Conservation (phyloP, 208 protist species). For the Wallacemonas sp. region DNA sequence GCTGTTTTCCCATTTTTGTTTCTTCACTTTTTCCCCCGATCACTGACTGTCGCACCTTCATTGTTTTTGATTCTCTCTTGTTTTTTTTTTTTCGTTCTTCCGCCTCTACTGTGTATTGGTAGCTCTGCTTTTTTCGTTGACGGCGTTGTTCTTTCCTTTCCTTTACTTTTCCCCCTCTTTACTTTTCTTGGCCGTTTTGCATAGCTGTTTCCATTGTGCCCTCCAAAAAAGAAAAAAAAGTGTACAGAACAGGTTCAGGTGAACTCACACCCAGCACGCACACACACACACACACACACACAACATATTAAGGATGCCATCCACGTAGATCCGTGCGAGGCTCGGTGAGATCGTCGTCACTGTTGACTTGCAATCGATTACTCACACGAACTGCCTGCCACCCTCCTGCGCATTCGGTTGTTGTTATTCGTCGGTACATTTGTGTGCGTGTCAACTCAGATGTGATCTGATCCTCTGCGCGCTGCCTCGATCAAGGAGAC, state of each 20-base stretch:
- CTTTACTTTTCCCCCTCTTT: conserved; percentile 1
- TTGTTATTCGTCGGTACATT: too few species aligned
- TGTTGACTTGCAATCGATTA: too few species aligned
- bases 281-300: not conserved
- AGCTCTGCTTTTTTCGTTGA: not conserved
- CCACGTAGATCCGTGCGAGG: too few species aligned
- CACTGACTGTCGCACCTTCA: not conserved
- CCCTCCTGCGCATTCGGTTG: too few species aligned
- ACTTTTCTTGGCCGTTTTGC: not conserved
- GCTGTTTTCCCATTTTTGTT: conserved; percentile 13
- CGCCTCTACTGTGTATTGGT: not conserved
- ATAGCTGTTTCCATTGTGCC: not conserved
- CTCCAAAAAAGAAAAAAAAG: not conserved
- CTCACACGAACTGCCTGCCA: too few species aligned
- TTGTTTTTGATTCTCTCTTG: not conserved
- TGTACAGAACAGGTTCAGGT: too few species aligned
- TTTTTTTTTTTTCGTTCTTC: conserved; percentile 7
- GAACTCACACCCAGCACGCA: too few species aligned
- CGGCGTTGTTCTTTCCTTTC: not conserved
- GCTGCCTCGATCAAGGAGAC: too few species aligned
- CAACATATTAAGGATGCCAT: too few species aligned
- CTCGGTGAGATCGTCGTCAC: too few species aligned
- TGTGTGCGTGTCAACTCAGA: too few species aligned
- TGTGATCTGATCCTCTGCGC: too few species aligned
- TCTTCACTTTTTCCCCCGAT: conserved; percentile 8